Conservation (phyloP, 2,329 filamentous ascomycete species). For the Aspergillus quadricinctus region DNA sequence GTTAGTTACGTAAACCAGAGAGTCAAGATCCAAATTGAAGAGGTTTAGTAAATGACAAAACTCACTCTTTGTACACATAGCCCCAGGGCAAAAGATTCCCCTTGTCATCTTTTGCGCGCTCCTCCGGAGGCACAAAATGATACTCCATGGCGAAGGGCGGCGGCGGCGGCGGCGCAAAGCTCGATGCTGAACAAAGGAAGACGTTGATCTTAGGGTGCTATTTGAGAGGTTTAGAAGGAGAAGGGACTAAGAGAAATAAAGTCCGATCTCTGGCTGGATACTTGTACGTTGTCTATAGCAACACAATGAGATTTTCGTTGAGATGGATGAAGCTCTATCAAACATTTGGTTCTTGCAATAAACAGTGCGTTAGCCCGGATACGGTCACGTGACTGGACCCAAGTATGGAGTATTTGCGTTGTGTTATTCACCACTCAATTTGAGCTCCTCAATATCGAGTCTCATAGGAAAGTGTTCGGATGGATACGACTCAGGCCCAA, state of each 20-base stretch:
- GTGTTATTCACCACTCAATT: not conserved
- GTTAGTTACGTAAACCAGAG: constrained; percentile 19
- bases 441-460: not conserved
- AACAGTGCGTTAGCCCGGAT: constrained; percentile 21
- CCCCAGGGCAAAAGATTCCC: constrained; percentile 61
- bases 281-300: not conserved
- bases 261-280: not conserved
- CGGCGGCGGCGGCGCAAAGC: not conserved
- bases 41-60: constrained; percentile 8
- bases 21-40: not conserved
- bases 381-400: constrained; percentile 15
- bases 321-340: constrained; percentile 3
- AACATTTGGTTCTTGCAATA: constrained; percentile 20
- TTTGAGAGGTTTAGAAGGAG: not conserved
- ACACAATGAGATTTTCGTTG: not conserved
- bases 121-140: constrained; percentile 60
- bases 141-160: constrained; percentile 51
- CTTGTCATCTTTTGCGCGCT: constrained; percentile 56
- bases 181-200: not conserved
- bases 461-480: not conserved
- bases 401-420: not conserved
- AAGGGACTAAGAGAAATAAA: not conserved
- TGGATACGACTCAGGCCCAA: not conserved
- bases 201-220: not conserved
- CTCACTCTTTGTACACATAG: constrained; percentile 59